Evolutionary conservation across 495 filamentous ascomycete genomes (phyloP).

Genomic region (Aspergillus ostianus): DNA sequence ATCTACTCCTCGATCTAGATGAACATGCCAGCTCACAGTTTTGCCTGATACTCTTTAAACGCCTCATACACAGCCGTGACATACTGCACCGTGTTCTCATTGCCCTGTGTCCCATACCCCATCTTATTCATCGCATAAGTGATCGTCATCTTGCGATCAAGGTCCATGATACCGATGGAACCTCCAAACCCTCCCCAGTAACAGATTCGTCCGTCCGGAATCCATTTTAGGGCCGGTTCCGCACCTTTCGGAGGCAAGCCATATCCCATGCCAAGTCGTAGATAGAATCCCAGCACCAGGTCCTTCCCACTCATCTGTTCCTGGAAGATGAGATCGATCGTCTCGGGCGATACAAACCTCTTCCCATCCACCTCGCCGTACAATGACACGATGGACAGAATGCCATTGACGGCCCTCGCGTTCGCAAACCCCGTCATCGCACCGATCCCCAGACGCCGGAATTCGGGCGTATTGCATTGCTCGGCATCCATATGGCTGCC

Average conservation of each 20-base stretch:
- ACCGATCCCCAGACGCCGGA: slow-evolving; percentile 26
- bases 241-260: slow-evolving; percentile 17
- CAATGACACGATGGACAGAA: slow-evolving; percentile 31
- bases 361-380: slow-evolving; percentile 32
- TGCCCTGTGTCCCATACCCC: slow-evolving; percentile 28
- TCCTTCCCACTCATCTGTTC: slow-evolving; percentile 37
- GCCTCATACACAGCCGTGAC: slow-evolving; percentile 36
- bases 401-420: slow-evolving; percentile 30
- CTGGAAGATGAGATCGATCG: slow-evolving; percentile 36
- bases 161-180: slow-evolving; percentile 42
- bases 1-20: too few species aligned
- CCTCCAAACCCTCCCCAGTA: slow-evolving; percentile 48
- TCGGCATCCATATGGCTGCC: slow-evolving; percentile 11
- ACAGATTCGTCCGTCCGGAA: slow-evolving; percentile 32
- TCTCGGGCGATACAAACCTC: slow-evolving; percentile 28
- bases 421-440: slow-evolving; percentile 35
- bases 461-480: slow-evolving; percentile 15
- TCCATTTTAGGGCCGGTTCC: slow-evolving; percentile 15
- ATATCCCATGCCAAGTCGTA: slow-evolving; percentile 40
- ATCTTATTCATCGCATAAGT: slow-evolving; percentile 47
- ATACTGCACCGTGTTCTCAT: slow-evolving; percentile 29
- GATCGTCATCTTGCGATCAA: slow-evolving; percentile 39
- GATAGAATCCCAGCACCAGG: slow-evolving; percentile 22
- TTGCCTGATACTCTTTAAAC: slow-evolving; percentile 13
- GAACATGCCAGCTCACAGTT: neutral